Base-by-base conservation (phyloP, 148 eudicot genomes). In the Hydrangea macrophylla region DNA sequence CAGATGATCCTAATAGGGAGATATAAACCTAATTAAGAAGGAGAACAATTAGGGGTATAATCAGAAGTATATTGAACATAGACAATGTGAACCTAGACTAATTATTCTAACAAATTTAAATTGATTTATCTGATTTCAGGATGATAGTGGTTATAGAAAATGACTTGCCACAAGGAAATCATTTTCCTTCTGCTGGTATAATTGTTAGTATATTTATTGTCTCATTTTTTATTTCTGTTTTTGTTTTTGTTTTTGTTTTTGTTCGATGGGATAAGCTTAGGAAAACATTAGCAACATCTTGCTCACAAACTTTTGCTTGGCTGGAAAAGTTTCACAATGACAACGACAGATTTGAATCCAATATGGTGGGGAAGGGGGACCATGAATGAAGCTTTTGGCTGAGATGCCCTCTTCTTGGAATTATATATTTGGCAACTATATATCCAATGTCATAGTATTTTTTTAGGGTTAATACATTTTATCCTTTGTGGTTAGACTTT, bases 341-440 rank as follows among this genome's bases (percentile, higher is more conserved):
- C n/a, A n/a, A n/a, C 25, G 58, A 30, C 28, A 22, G 20, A 20
- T 44, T 64, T 64, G 68, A 56, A 45, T 45, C 17, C 37, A 44
- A 5, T 18, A 31, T 6, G 26, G 57, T 55, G 68, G 58, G 20
- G n/a, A 27, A 11, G 26, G 57, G 68, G 68, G 58, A 30, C 27
- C 40, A 11, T n/a, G 56, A 36, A 50, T 50, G 36, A 27, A 31
- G 56, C 18, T n/a, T 28, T 64, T 50, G 57, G 57, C 20, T 48
- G 40, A 44, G 57, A 64, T n/a, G n/a, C n/a, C n/a, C n/a, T n/a
- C n/a, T n/a, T n/a, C n/a, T n/a, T n/a, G n/a, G n/a, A n/a, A n/a
- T n/a, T n/a, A n/a, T n/a, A n/a, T n/a, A n/a, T n/a, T n/a, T n/a
- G n/a, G n/a, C n/a, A n/a, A n/a, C n/a, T n/a, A n/a, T n/a, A n/a